Base-by-base conservation (phyloP, 2,329 filamentous ascomycete species). In the Furcasterigmium sp. region DNA sequence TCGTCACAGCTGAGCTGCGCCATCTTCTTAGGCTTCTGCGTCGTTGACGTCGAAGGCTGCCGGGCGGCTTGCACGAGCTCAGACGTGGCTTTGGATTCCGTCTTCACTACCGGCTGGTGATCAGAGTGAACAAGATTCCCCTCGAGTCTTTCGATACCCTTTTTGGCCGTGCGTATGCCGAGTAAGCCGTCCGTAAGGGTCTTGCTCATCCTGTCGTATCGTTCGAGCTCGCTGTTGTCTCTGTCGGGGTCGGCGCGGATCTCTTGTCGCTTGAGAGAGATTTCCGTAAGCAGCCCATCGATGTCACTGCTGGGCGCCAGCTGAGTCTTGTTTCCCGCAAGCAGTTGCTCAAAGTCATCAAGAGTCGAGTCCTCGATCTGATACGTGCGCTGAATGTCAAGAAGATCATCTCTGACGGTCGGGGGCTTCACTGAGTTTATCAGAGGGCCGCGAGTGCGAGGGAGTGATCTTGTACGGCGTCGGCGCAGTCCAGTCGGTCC, bases 301-400 rank as follows among this genome's bases (percentile, higher is more conserved):
- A 54, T 39, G 8, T 48, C 45, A 11, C 41, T 34, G n/a, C 39
- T 25, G 5, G 45, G 46, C 3, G 38, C 32, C 23, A 46, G 37
- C 5, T 29, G 39, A 8, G 46, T 34, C 3, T 42, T 14, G 15
- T 43, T 47, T 3, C 19, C 19, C 17, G 13, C 19, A 11, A 79
- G 53, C 30, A 80, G 60, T 21, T 74, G 70, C 44, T 75, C 75
- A 23, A 80, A 62, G 47, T 80, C 74, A 38, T 81, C 77, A n/a
- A 80, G 57, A 0, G 76, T 80, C 1, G 75, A 78, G 51, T 81
- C 78, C 15, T 81, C 76, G 20, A 80, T 71, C 42, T 78, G 68
- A 51, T 79, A 70, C 36, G 60, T 62, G 14, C 67, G 67, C 48
- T 76, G 68, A 37, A 82, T 72, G 40, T 75, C 69, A 21, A 69